Percentiles rank a stretch among this genome's conserved stretches.
These are phyloP conservation scores for Pichia sp. DNA, from an alignment of 1,139 yeast genomes.

Conservation along the genomic window DNA sequence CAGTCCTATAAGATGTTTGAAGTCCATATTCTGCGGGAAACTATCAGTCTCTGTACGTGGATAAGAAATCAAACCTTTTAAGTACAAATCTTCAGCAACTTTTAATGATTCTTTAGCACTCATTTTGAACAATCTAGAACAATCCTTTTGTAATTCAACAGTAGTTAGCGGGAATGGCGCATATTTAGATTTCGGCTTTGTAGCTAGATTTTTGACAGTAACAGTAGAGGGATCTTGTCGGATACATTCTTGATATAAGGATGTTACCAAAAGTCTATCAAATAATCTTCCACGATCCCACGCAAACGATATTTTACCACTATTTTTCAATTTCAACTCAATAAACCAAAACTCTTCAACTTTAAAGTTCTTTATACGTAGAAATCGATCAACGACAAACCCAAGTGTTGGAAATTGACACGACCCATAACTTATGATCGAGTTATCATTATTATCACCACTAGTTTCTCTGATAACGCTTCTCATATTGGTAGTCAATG, in stretches of 20 bases:
- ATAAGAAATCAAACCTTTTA: slow-evolving; percentile 82
- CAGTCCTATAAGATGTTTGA: slow-evolving; percentile 54
- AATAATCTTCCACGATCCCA: slow-evolving; percentile 77
- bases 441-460: slow-evolving; percentile 8
- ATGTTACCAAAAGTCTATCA: slow-evolving; percentile 63
- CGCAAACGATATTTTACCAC: slow-evolving; percentile 40
- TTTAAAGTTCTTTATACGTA: slow-evolving; percentile 65
- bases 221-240: slow-evolving; percentile 42
- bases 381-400: slow-evolving; percentile 92
- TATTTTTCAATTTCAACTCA: slow-evolving; percentile 48
- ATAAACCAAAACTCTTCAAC: slow-evolving; percentile 85
- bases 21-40: slow-evolving; percentile 75
- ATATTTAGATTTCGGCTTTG: slow-evolving; percentile 70
- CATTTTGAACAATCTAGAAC: slow-evolving; percentile 70
- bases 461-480: neutral
- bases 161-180: slow-evolving; percentile 93
- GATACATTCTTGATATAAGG: slow-evolving; percentile 68
- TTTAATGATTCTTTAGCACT: slow-evolving; percentile 81
- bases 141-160: slow-evolving; percentile 89
- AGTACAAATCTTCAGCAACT: slow-evolving; percentile 85
- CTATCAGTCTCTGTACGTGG: slow-evolving; percentile 98
- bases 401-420: slow-evolving; percentile 98
- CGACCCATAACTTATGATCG: slow-evolving; percentile 74
- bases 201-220: slow-evolving; percentile 48
- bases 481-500: slow-evolving; percentile 48